Percentiles rank a stretch among this genome's conserved stretches.
Evolutionary conservation across 257 asterid species (phyloP).

Genomic region (Solanum paucissectum): DNA sequence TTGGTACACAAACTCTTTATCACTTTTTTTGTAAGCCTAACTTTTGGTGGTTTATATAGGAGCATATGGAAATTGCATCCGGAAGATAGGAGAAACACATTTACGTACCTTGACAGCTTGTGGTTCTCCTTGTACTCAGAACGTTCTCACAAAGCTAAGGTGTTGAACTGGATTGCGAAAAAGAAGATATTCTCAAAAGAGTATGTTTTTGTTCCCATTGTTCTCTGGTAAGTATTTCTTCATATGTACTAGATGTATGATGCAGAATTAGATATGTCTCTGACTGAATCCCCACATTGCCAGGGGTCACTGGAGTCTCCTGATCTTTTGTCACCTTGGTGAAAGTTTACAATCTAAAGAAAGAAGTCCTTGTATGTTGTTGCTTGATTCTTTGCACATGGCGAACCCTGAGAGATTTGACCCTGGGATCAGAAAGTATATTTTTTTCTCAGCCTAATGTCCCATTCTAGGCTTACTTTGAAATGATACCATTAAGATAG

Average conservation of each 20-base stretch:
- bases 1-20: not conserved
- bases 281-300: conserved; percentile 1
- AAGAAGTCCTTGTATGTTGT: conserved; percentile 48
- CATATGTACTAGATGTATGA: not conserved
- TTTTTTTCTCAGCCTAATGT: not conserved
- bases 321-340: conserved; percentile 66
- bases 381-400: conserved; percentile 51
- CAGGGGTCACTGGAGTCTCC: conserved; percentile 81
- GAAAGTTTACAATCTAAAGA: conserved; percentile 23
- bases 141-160: conserved; percentile 12
- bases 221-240: conserved; percentile 45
- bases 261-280: not conserved
- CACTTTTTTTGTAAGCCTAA: not conserved
- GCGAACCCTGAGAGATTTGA: conserved; percentile 39
- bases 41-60: conserved; percentile 17
- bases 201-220: conserved; percentile 61
- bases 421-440: conserved; percentile 56
- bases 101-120: conserved; percentile 36
- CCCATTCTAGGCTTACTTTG: not conserved
- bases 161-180: conserved; percentile 48
- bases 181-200: conserved; percentile 33
- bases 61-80: conserved; percentile 40
- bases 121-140: conserved; percentile 49
- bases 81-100: conserved; percentile 36
- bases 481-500: not conserved